Conservation (phyloP, 2,329 filamentous ascomycete genomes). For the Fusarium subtropicale region DNA sequence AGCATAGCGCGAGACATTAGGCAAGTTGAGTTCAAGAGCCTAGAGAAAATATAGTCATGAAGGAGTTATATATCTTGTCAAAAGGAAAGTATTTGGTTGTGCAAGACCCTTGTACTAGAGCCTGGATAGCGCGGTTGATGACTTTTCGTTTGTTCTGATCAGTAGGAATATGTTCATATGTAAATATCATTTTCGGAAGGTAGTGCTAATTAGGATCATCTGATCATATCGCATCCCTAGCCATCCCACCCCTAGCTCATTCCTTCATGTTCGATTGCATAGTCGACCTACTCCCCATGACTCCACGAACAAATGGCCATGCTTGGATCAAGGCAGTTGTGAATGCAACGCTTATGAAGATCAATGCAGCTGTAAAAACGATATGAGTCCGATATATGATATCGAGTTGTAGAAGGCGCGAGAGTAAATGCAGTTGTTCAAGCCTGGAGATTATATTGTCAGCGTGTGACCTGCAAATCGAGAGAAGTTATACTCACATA, state of each 20-base stretch:
- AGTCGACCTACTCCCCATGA: background rate
- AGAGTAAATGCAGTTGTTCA: background rate
- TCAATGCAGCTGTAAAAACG: background rate
- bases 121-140: rapidly evolving
- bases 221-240: background rate
- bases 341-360: rapidly evolving
- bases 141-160: too few relatives aligned
- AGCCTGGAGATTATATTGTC: background rate
- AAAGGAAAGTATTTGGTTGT: rapidly evolving
- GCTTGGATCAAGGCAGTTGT: rapidly evolving
- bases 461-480: background rate
- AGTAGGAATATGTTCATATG: rapidly evolving
- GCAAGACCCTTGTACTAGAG: background rate
- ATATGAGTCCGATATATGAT: background rate
- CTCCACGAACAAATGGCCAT: background rate
- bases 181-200: background rate
- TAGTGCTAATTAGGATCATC: background rate
- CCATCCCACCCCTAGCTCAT: background rate
- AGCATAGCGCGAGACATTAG: too few relatives aligned
- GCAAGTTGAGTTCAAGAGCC: too few relatives aligned
- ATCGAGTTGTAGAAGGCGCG: background rate
- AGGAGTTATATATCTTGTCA: background rate
- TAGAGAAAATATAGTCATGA: background rate
- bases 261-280: background rate
- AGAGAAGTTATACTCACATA: background rate